These are phyloP conservation scores for Candida sp. DNA, from an alignment of 1,139 yeast genomes.

Conservation along the genomic window DNA sequence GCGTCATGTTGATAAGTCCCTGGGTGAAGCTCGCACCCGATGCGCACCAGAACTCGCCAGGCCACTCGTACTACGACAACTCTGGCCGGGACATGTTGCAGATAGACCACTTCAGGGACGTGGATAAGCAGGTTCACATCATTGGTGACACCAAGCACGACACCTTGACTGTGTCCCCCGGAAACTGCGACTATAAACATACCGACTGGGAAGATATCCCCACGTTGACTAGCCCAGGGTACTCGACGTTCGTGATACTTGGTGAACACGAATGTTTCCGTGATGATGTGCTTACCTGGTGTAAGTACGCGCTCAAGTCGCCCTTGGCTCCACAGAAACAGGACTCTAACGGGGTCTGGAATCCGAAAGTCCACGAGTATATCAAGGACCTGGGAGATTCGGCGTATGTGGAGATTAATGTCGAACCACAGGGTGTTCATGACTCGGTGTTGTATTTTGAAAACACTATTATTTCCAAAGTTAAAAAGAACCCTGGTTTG, in stretches of 20 bases:
- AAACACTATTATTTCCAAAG: conserved; percentile 19
- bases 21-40: conserved; percentile 32
- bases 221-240: conserved; percentile 27
- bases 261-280: conserved; percentile 52
- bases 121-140: conserved; percentile 5
- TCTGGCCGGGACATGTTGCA: conserved; percentile 34
- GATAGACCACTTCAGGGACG: conserved; percentile 11
- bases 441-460: conserved; percentile 42
- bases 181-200: conserved; percentile 17
- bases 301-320: conserved; percentile 33
- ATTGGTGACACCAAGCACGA: conserved; percentile 15
- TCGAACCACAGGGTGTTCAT: conserved; percentile 52
- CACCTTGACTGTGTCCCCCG: conserved; percentile 19
- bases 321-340: conserved; percentile 29
- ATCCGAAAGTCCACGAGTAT: conserved; percentile 22
- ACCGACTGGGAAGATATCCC: conserved; percentile 42
- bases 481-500: conserved; percentile 13
- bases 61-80: conserved; percentile 41
- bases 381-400: conserved; percentile 16
- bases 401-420: conserved; percentile 23
- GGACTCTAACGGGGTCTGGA: conserved; percentile 25
- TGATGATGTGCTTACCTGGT: conserved; percentile 45
- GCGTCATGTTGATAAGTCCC: conserved; percentile 40
- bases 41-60: conserved; percentile 21
- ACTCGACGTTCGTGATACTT: conserved; percentile 32